phyloP scores from a whole-genome alignment of 176 grass and related monocot species.

The Eleusine indica region DNA sequence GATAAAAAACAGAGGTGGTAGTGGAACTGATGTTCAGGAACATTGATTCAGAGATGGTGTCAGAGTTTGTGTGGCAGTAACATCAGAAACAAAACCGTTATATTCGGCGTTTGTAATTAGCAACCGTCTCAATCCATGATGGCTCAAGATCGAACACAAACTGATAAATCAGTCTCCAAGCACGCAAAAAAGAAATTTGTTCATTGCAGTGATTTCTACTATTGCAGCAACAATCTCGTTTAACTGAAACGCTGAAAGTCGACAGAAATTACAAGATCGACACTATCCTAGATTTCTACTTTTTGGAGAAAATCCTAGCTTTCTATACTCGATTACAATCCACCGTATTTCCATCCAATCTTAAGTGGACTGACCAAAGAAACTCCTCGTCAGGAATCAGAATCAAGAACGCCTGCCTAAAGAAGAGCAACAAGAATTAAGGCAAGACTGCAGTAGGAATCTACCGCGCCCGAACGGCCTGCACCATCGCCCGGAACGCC shows the following conservation, averaged over 20 bases:
- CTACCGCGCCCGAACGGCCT: conserved; percentile 17
- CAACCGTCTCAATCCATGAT: background rate
- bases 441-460: background rate
- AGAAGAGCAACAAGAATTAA: background rate
- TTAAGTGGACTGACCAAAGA: background rate
- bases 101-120: background rate
- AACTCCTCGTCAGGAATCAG: background rate
- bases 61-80: too few relatives aligned
- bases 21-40: background rate
- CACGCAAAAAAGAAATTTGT: background rate
- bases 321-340: background rate
- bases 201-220: background rate
- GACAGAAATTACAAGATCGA: background rate
- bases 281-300: background rate
- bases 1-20: too few relatives aligned
- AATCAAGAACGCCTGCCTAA: too few relatives aligned
- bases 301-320: too few relatives aligned
- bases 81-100: too few relatives aligned
- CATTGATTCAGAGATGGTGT: background rate
- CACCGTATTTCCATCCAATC: background rate
- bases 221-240: background rate
- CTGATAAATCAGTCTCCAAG: background rate
- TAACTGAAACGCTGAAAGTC: background rate
- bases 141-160: background rate
- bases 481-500: conserved; percentile 21